A percentile compares a stretch with the other conserved stretches of the same genome.
Evolutionary conservation across 2,329 filamentous ascomycete genomes (phyloP).

Genomic region (Colletotrichum viniferum): DNA sequence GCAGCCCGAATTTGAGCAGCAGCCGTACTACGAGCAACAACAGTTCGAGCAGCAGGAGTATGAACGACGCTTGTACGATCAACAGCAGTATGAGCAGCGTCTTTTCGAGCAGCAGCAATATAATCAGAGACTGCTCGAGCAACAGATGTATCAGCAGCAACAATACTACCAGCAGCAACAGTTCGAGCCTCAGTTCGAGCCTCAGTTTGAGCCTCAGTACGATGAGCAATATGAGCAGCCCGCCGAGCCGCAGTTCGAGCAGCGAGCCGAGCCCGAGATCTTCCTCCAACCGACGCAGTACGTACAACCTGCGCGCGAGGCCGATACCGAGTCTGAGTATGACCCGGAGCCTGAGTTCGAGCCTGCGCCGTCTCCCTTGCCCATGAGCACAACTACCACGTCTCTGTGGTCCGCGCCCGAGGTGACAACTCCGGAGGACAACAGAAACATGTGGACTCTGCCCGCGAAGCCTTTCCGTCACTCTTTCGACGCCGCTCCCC

Average conservation of each 20-base stretch:
- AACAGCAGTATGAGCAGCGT: background rate
- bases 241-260: constrained; percentile 17
- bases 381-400: background rate
- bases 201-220: background rate
- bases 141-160: background rate
- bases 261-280: constrained; percentile 10
- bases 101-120: background rate
- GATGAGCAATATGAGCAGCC: background rate
- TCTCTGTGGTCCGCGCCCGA: constrained; percentile 8
- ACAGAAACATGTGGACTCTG: background rate
- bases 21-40: background rate
- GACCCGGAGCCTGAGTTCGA: background rate
- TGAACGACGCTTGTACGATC: background rate
- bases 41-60: background rate
- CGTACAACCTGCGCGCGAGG: background rate
- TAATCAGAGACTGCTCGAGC: background rate
- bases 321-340: background rate
- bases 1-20: background rate
- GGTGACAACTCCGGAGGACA: background rate
- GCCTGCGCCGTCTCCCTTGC: background rate
- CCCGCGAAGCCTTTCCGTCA: background rate
- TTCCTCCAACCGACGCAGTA: background rate
- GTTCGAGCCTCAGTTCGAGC: background rate
- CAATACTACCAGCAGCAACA: background rate
- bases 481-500: background rate